phyloP scores from a whole-genome alignment of 2,329 filamentous ascomycete genomes.

The Beauveria medogensis region DNA sequence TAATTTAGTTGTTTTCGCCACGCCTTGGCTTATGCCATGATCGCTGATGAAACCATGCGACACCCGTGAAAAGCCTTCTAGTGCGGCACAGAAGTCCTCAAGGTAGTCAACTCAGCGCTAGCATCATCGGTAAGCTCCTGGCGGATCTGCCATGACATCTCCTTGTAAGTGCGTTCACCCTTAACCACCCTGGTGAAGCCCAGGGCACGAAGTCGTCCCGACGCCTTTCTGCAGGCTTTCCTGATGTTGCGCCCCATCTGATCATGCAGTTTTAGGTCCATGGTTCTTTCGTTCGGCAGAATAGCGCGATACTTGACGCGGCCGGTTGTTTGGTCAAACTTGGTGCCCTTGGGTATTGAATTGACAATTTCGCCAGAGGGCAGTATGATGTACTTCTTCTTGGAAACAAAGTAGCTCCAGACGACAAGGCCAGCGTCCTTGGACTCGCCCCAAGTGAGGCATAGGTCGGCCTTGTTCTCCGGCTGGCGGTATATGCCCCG shows the following conservation, averaged over 20 bases:
- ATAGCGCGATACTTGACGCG: no score
- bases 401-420: conserved; percentile 4
- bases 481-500: conserved; percentile 9
- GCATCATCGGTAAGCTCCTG: neutral
- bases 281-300: no score
- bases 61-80: no score
- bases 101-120: no score
- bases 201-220: neutral
- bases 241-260: neutral
- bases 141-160: neutral
- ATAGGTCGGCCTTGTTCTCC: conserved; percentile 9
- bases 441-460: conserved; percentile 12
- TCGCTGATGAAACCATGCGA: no score
- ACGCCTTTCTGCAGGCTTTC: neutral
- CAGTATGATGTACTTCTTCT: neutral
- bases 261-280: neutral
- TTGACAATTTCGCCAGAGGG: no score
- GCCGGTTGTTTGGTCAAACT: no score
- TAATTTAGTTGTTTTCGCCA: no score
- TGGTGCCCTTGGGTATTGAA: no score
- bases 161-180: neutral
- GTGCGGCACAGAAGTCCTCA: no score
- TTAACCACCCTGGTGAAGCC: neutral
- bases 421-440: conserved; percentile 10
- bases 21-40: no score